Evolutionary conservation across 208 protist genomes (phyloP).

Genomic region (Leishmania arabica): DNA sequence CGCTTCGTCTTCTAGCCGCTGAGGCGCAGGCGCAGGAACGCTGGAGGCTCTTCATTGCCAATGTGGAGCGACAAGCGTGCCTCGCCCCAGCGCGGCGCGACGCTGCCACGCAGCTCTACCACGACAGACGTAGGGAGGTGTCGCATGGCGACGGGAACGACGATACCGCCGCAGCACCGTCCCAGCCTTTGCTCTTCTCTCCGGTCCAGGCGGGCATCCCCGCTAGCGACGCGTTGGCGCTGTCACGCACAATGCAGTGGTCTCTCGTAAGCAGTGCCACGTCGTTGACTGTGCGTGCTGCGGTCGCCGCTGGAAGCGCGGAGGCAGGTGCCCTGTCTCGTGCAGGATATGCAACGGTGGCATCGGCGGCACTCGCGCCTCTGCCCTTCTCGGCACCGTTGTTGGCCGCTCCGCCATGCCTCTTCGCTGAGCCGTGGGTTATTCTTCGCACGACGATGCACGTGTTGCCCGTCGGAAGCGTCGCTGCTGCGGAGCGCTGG

Average conservation of each 20-base stretch:
- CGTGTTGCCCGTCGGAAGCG: neutral
- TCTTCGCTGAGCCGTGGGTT: conserved; percentile 16
- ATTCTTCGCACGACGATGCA: conserved; percentile 24
- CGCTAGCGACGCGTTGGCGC: neutral
- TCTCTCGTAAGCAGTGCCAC: neutral
- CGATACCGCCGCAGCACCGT: neutral
- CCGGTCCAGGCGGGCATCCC: neutral
- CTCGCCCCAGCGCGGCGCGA: conserved; percentile 6
- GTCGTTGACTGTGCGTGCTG: neutral
- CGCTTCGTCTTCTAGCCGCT: conserved; percentile 15
- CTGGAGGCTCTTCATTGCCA: conserved; percentile 19
- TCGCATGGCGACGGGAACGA: neutral
- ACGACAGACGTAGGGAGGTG: neutral
- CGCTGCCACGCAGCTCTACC: neutral
- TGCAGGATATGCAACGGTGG: neutral
- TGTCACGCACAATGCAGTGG: neutral
- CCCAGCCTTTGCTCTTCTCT: neutral
- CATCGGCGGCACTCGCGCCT: neutral
- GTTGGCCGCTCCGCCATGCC: conserved; percentile 11
- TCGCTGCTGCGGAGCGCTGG: neutral
- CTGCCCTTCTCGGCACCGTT: neutral
- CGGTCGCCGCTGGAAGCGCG: neutral
- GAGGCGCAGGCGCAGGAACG: conserved; percentile 20
- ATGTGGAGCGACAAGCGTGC: conserved; percentile 24
- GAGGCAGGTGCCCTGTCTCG: neutral